A percentile compares a stretch with the other conserved stretches of the same genome.
Evolutionary conservation across 148 eudicot genomes (phyloP).

Genomic region (Cornus kousa): DNA sequence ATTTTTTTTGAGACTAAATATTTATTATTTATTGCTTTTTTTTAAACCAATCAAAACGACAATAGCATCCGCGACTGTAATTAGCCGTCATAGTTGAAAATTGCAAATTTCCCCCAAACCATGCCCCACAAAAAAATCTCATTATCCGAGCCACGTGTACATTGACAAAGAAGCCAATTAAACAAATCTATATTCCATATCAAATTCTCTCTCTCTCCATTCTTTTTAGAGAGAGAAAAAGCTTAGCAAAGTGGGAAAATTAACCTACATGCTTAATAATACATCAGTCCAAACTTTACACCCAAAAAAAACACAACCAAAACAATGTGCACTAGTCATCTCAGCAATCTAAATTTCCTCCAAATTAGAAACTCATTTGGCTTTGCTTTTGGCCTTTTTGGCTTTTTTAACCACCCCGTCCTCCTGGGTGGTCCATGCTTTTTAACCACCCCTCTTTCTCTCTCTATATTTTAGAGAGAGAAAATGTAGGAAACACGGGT

Average conservation of each 20-base stretch:
- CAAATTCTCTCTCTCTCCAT: slow-evolving; percentile 11
- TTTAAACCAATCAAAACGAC: too few relatives aligned
- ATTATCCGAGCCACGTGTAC: too few relatives aligned
- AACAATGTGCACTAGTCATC: too few relatives aligned
- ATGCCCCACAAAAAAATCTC: too few relatives aligned
- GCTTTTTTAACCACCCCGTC: neutral
- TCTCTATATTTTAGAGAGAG: slow-evolving; percentile 5
- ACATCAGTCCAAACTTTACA: neutral
- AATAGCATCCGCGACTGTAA: too few relatives aligned
- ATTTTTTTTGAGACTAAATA: too few relatives aligned
- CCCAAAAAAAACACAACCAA: neutral
- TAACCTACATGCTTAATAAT: neutral
- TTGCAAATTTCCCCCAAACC: too few relatives aligned
- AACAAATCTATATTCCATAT: slow-evolving; percentile 14
- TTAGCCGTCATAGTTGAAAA: too few relatives aligned
- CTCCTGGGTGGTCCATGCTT: slow-evolving; percentile 2
- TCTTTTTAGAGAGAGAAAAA: neutral
- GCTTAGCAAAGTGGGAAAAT: neutral
- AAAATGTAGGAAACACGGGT: neutral
- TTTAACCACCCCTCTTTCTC: neutral
- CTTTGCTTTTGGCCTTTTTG: neutral
- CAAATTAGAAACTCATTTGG: neutral
- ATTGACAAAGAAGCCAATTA: too few relatives aligned
- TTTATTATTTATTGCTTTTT: too few relatives aligned
- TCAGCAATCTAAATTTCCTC: too few relatives aligned